These are phyloP conservation scores for Malus hybrid DNA, from an alignment of 331 rosid genomes.

Conservation along the genomic window DNA sequence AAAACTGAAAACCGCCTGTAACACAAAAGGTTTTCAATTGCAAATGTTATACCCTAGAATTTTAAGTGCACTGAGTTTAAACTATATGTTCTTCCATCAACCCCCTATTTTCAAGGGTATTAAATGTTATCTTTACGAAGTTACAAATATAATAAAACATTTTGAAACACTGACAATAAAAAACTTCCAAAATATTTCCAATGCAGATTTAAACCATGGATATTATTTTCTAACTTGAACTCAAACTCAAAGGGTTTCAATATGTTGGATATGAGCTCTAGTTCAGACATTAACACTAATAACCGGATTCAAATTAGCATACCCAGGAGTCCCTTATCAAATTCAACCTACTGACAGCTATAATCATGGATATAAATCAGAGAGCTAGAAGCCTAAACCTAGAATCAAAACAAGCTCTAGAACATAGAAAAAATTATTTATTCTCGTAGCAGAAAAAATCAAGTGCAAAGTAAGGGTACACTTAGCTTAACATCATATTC, in stretches of 20 bases:
- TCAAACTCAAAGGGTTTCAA: background rate
- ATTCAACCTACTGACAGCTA: background rate
- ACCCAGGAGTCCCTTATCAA: background rate
- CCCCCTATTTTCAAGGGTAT: background rate
- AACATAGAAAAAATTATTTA: too few relatives aligned
- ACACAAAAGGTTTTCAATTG: background rate
- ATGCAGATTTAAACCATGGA: background rate
- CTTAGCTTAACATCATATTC: background rate
- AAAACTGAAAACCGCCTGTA: constrained; percentile 93
- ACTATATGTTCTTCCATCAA: background rate
- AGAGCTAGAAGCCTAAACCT: background rate
- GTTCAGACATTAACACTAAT: background rate
- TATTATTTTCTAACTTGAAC: background rate
- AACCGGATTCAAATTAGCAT: background rate
- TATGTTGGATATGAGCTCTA: background rate
- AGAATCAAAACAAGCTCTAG: background rate
- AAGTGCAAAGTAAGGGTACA: background rate
- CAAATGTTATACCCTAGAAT: background rate
- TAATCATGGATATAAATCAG: background rate
- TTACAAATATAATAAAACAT: background rate
- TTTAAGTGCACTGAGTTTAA: background rate
- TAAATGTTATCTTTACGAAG: background rate
- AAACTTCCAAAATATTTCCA: background rate
- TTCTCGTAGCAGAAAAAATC: too few relatives aligned
- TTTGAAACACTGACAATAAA: background rate